phyloP scores from a whole-genome alignment of 768 basidiomycete genomes.

The Boletus sensibilis region DNA sequence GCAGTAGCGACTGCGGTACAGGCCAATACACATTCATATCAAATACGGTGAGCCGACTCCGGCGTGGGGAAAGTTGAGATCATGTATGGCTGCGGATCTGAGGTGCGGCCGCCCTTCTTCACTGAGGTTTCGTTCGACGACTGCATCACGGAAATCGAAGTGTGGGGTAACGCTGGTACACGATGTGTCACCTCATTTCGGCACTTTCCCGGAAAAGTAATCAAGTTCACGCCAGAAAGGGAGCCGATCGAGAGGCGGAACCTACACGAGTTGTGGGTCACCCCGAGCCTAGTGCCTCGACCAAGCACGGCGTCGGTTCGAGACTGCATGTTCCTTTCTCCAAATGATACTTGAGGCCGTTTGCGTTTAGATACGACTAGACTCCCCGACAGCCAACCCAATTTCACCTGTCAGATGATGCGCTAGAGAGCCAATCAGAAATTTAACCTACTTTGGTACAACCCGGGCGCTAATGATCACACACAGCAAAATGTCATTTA shows the following conservation, averaged over 20 bases:
- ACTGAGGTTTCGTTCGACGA: neutral
- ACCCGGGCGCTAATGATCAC: neutral
- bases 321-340: constrained; percentile 64
- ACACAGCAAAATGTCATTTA: neutral
- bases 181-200: constrained; percentile 1
- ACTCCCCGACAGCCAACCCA: neutral
- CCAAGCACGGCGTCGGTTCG: constrained; percentile 22
- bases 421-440: neutral
- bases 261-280: neutral
- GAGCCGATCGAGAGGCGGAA: constrained; percentile 6
- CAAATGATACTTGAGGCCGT: constrained; percentile 66
- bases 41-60: constrained; percentile 9
- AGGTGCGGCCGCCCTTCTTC: constrained; percentile 14
- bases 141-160: constrained; percentile 9
- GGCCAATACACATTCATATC: neutral
- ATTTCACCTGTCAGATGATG: neutral
- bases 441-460: constrained; percentile 45
- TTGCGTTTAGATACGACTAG: constrained; percentile 62
- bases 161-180: constrained; percentile 19
- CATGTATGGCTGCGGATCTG: constrained; percentile 17
- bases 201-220: neutral
- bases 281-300: neutral
- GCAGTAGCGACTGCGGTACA: neutral
- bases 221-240: neutral
- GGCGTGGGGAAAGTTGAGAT: constrained; percentile 12